A percentile compares a stretch with the other conserved stretches of the same genome.
Conservation (phyloP, 805 yeast genomes). For the Cephaloascus albidus region DNA sequence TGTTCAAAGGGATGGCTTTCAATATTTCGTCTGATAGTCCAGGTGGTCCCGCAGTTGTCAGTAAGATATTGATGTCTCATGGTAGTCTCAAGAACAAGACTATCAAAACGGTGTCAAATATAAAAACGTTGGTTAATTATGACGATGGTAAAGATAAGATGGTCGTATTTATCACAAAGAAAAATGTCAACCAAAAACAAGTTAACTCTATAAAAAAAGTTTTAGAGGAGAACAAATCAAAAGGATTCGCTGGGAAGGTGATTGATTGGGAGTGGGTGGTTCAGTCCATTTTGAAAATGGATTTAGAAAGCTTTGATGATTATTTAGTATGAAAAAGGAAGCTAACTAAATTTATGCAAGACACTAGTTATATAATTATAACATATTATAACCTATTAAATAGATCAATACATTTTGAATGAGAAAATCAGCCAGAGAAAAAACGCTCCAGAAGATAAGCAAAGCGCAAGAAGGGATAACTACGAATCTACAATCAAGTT, state of each 20-base stretch:
- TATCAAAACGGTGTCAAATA: slow-evolving; percentile 8
- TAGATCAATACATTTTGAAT: no score
- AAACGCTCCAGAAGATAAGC: no score
- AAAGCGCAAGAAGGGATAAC: no score
- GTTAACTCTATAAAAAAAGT: slow-evolving; percentile 16
- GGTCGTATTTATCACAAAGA: slow-evolving; percentile 18
- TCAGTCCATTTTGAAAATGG: slow-evolving; percentile 40
- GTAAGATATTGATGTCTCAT: slow-evolving; percentile 50
- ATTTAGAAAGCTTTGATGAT: slow-evolving; percentile 13
- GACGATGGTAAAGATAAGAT: slow-evolving; percentile 5
- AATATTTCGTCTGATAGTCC: slow-evolving; percentile 48
- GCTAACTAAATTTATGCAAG: no score
- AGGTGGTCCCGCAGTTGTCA: slow-evolving; percentile 50
- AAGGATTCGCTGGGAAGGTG: slow-evolving; percentile 15
- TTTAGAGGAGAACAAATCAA: slow-evolving; percentile 4
- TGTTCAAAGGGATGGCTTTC: slow-evolving; percentile 42
- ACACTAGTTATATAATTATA: no score
- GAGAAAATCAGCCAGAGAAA: no score
- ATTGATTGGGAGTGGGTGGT: slow-evolving; percentile 65
- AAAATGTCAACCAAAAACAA: slow-evolving; percentile 24
- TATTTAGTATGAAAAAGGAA: slow-evolving; percentile 12
- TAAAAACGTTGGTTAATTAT: slow-evolving; percentile 9
- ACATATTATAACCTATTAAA: no score
- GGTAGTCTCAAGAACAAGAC: slow-evolving; percentile 31
- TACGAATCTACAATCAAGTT: no score